Evolutionary conservation across 2,329 filamentous ascomycete genomes (phyloP), one percentile per base, ranked within the genome.

Genomic region (Arthrobotrys sphaeroides): DNA sequence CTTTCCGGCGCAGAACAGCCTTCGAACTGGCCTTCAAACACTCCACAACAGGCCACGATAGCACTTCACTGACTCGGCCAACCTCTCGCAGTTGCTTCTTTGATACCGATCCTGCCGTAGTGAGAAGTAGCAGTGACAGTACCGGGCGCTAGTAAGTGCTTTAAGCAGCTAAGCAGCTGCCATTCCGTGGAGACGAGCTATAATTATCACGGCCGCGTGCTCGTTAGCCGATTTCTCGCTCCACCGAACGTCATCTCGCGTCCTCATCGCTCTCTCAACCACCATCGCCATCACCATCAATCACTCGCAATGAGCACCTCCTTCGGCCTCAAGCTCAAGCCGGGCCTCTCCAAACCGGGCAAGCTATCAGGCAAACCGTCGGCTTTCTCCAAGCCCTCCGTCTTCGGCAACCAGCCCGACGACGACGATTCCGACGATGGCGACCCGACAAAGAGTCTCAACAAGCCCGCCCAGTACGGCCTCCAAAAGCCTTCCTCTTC

Each of bases 331-430:
- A 77, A 77, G 55, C 68, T 76, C 16, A 78, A 77, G 10, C 74
- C 72, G 1, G 83, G 82, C 65, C 82, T 82, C 73, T 82, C 84
- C 1, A 88, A 87, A 79, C 83, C 85, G 83, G 0, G 87, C 85
- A 89, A 86, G 80, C 83, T 86, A 0, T 85, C 88, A 77, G 89
- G 91, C 78, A 88, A 87, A 77, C 83, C 82, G 13, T 87, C 86
- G 77, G 86, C 86, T 77, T 65, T 73, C 51, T 73, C 60, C 1
- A 73, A 73, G 53, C 60, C 68, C 1, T 73, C 68, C 31, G 49
- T 73, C 40, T 73, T 73, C 13, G 86, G 85, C 75, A 86, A 87
- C 78, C 87, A 85, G 0, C 88, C 89, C 75, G 84, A 88, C 64
- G 86, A 87, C 42, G 80, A 81, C 18, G 80, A 80, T 64, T 82